Evolutionary conservation across 306 rosid species (phyloP).

Genomic region (Quercus wislizeni): DNA sequence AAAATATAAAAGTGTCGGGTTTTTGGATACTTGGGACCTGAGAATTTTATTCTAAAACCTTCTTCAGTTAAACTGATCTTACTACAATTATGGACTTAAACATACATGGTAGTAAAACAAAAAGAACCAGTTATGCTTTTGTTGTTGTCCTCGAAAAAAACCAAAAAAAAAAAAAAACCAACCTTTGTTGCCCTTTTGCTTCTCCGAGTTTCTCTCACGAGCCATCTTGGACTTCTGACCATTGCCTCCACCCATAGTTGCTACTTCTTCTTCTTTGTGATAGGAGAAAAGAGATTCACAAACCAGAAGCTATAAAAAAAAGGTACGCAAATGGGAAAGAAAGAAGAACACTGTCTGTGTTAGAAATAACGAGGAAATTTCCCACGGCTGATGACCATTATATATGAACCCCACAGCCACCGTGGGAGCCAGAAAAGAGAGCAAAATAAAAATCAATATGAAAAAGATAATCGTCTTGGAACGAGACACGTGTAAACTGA

Average conservation of each 20-base stretch:
- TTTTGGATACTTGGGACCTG: background rate
- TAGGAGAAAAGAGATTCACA: background rate
- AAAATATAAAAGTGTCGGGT: background rate
- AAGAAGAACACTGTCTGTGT: background rate
- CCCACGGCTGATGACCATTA: background rate
- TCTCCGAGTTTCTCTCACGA: slow-evolving; percentile 50
- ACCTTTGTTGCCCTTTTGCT: slow-evolving; percentile 44
- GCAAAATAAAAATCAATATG: background rate
- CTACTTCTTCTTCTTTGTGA: background rate
- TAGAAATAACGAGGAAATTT: background rate
- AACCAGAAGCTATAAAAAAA: background rate
- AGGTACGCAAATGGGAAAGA: background rate
- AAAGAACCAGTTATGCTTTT: too few relatives aligned
- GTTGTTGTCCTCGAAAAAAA: background rate
- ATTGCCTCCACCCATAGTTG: slow-evolving; percentile 52
- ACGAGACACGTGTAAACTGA: too few relatives aligned
- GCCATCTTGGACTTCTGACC: slow-evolving; percentile 52
- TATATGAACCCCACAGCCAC: background rate
- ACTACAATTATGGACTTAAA: background rate
- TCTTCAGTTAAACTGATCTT: background rate
- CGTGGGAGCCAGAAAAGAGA: slow-evolving; percentile 12
- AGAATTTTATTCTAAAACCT: background rate
- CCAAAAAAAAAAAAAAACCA: background rate
- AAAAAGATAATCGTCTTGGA: too few relatives aligned
- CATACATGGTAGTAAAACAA: too few relatives aligned